Conservation (phyloP, 2,329 filamentous ascomycete genomes). For the Coleophoma cylindrospora region DNA sequence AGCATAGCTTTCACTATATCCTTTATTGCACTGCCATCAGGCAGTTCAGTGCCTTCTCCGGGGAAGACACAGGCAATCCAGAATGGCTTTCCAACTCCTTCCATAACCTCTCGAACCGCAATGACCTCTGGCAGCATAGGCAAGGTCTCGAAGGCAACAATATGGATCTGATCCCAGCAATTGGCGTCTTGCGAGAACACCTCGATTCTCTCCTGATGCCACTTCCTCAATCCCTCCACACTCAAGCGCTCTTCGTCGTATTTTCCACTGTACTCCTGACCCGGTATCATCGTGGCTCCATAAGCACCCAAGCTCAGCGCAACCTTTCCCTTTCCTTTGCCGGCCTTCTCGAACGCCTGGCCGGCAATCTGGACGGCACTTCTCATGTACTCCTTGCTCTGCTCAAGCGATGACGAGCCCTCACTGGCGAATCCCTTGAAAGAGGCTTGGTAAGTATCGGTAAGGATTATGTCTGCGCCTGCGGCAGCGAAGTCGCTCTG, state of each 20-base stretch:
- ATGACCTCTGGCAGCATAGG: conserved; percentile 57
- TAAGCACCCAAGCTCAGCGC: conserved; percentile 63
- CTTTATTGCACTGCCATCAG: conserved; percentile 47
- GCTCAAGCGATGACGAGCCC: conserved; percentile 14
- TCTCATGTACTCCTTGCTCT: conserved; percentile 38
- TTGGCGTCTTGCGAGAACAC: conserved; percentile 36
- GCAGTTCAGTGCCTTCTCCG: conserved; percentile 43
- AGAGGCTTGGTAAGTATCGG: conserved; percentile 64
- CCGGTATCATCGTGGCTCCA: conserved; percentile 61
- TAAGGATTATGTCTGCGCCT: conserved; percentile 59
- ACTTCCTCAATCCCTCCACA: conserved; percentile 40
- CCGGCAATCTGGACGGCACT: conserved; percentile 31
- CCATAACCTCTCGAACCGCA: conserved; percentile 44
- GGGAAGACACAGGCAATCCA: conserved; percentile 64
- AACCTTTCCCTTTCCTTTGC: conserved; percentile 27
- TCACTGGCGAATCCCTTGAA: conserved; percentile 42
- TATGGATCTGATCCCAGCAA: conserved; percentile 34
- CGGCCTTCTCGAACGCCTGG: conserved; percentile 28
- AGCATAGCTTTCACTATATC: conserved; percentile 36
- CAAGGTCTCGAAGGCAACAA: conserved; percentile 62
- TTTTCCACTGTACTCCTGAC: conserved; percentile 58
- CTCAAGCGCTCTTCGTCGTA: conserved; percentile 48
- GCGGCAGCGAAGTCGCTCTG: conserved; percentile 32
- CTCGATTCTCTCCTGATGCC: conserved; percentile 51
- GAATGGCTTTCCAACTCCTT: conserved; percentile 17